A percentile compares a stretch with the other conserved stretches of the same genome.
Conservation (phyloP, 1,284 basidiomycete species). For the Apiotrichum sp. region DNA sequence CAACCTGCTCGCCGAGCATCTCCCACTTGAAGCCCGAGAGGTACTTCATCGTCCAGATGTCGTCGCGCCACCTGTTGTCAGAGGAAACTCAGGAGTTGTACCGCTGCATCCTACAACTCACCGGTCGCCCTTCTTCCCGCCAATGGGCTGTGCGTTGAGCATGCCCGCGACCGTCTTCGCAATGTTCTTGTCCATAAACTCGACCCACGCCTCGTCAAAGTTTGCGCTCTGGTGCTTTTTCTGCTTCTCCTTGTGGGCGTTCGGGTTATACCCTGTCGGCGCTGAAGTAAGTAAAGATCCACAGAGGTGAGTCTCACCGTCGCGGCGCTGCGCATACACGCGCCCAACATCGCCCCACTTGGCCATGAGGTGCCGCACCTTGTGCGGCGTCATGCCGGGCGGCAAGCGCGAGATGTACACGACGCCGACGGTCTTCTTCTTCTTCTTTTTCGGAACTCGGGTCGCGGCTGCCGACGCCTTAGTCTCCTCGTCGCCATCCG, state of each 20-base stretch:
- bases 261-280: conserved; percentile 34
- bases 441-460: conserved; percentile 22
- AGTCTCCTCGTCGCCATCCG: not conserved
- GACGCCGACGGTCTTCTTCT: conserved; percentile 57
- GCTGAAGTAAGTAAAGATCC: conserved; percentile 7
- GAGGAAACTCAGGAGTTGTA: too few species aligned
- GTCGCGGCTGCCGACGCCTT: not conserved
- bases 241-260: conserved; percentile 22
- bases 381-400: conserved; percentile 96
- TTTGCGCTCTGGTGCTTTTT: conserved; percentile 71
- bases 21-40: conserved; percentile 97
- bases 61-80: conserved; percentile 71
- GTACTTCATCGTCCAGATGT: conserved; percentile 99
- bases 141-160: conserved; percentile 94
- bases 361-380: conserved; percentile 88
- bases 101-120: conserved; percentile 13
- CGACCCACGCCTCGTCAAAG: conserved; percentile 96
- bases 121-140: conserved; percentile 74
- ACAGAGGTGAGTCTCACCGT: conserved; percentile 46
- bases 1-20: conserved; percentile 97
- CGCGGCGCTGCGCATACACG: conserved; percentile 82
- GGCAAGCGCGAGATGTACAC: conserved; percentile 95
- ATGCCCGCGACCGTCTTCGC: conserved; percentile 87
- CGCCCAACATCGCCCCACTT: conserved; percentile 74
- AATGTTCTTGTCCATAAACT: conserved; percentile 88